Conservation (phyloP, 495 filamentous ascomycete genomes). For the Penicillium cosmopolitanum region DNA sequence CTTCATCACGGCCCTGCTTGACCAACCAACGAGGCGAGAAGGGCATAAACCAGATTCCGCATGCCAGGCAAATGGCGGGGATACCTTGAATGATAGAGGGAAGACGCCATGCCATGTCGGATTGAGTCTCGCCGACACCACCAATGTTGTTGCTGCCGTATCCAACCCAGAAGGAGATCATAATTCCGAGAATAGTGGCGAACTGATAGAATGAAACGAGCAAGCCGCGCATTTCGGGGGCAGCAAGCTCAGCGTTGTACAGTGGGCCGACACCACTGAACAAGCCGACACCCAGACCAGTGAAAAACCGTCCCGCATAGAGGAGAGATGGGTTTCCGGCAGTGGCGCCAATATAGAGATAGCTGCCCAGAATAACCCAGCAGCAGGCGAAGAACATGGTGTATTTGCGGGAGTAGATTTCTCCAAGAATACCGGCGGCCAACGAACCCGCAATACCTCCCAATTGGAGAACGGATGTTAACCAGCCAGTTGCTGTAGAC, state of each 20-base stretch:
- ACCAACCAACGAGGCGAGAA: slow-evolving; percentile 54
- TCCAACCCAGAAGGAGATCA: slow-evolving; percentile 75
- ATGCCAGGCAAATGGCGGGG: slow-evolving; percentile 45
- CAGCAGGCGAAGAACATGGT: slow-evolving; percentile 71
- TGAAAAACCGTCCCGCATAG: slow-evolving; percentile 65
- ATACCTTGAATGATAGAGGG: slow-evolving; percentile 54
- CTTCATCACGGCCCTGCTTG: slow-evolving; percentile 51
- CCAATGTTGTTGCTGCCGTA: slow-evolving; percentile 56
- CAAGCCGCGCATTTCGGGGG: slow-evolving; percentile 73
- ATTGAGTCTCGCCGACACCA: slow-evolving; percentile 39
- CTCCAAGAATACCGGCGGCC: slow-evolving; percentile 56
- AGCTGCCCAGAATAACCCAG: slow-evolving; percentile 67
- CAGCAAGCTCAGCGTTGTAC: slow-evolving; percentile 76
- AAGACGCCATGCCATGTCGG: slow-evolving; percentile 51
- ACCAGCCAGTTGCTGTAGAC: slow-evolving; percentile 44
- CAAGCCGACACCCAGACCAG: slow-evolving; percentile 70
- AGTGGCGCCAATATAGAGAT: slow-evolving; percentile 55
- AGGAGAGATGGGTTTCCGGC: slow-evolving; percentile 66
- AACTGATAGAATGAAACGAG: slow-evolving; percentile 79
- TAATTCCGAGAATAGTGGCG: slow-evolving; percentile 77
- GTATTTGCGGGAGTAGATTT: slow-evolving; percentile 67
- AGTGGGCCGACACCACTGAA: slow-evolving; percentile 60
- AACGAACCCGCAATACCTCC: slow-evolving; percentile 77
- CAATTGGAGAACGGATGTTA: slow-evolving; percentile 67
- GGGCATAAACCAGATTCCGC: slow-evolving; percentile 49